Base-by-base conservation (phyloP, 257 asterid species). In the Craterostigma plantagineum region DNA sequence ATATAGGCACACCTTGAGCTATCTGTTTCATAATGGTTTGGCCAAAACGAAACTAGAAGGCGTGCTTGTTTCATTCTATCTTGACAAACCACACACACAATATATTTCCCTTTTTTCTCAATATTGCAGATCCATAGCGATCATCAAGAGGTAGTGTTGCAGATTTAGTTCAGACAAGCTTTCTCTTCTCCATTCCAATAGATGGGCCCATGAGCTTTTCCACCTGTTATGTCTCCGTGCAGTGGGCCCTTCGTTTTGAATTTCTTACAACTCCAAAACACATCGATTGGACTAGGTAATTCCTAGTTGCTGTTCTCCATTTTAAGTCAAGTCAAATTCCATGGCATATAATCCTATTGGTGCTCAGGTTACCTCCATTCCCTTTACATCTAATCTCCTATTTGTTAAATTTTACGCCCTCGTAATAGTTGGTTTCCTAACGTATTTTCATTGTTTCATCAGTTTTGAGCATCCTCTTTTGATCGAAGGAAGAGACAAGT, bases 381-480 rank as follows among this genome's bases (percentile, higher is more conserved):
- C 37, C 37, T 6, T 6, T 34, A 34, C 37, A 34, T 8, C 30
- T 23, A 2, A 23, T 12, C 14, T 36, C 40, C 40, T 36, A 12
- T 36, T 36, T 9, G 14, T 2, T 36, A 1, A 2, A 3, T 12
- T 11, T 34, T 11, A 7, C 37, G 37, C 37, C 7, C 37, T 11
- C 11, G 37, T 34, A 6, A 6, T 36, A 36, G 3, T 12, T 12
- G 11, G 8, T 33, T 51, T 47, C 35, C 43, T 50, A 42, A 45
- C 9, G 17, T n/a, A 43, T 45, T 37, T 10, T 48, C 51, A 34
- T 38, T 42, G 16, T 49, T 36, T n/a, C 49, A 35, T 45, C 68
- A 90, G 98, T 63, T 82, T 47, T 53, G 95, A 79, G 64, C 98
- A 90, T 74, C 98, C 98, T 66, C 95, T 90, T 65, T 55, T 82